phyloP scores from a whole-genome alignment of 129 eudicot genomes.

The Helianthus annuus region HanXRQr2.0-SUNRISE NC_035449.2:65750029-65750528 shows the following conservation, averaged over 20 bases:
- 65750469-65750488: constrained; percentile 20
- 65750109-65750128: constrained; percentile 93
- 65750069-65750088: constrained; percentile 84
- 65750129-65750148: constrained; percentile 92
- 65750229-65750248: constrained; percentile 98
- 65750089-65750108: constrained; percentile 93
- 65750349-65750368: constrained; percentile 94
- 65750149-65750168: constrained; percentile 98
- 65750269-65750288: constrained; percentile 93
- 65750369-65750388: constrained; percentile 94
- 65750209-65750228: constrained; percentile 95
- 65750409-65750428: constrained; percentile 94
- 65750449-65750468: constrained; percentile 99
- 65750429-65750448: constrained; percentile 98
- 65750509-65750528: neutral
- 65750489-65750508: too few species aligned
- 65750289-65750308: constrained; percentile 74
- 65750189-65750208: constrained; percentile 82
- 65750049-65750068: constrained; percentile 95
- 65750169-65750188: constrained; percentile 97
- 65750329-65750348: constrained; percentile 93
- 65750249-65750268: constrained; percentile 88
- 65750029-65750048: constrained; percentile 92
- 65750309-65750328: constrained; percentile 94
- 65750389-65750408: constrained; percentile 91